Conservation (phyloP, 805 yeast species). For the Debaryomyces castellii region DNA sequence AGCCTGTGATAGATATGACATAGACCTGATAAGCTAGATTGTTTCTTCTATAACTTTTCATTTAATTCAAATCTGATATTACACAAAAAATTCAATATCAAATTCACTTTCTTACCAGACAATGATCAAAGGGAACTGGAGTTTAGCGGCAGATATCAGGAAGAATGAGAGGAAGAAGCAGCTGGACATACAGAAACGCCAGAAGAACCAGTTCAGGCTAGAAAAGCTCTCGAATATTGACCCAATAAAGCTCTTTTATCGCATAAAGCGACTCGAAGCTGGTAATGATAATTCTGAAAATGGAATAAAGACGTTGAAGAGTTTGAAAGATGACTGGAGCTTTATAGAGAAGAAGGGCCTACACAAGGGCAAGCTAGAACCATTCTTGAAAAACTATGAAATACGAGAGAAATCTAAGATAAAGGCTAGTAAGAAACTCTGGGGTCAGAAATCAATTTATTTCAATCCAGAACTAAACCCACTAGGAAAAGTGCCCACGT, state of each 20-base stretch:
- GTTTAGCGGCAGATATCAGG: slow-evolving; percentile 38
- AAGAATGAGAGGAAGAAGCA: slow-evolving; percentile 37
- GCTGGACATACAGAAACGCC: slow-evolving; percentile 34
- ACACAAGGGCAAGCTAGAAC: slow-evolving; percentile 27
- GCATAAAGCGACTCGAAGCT: slow-evolving; percentile 28
- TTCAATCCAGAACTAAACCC: slow-evolving; percentile 70
- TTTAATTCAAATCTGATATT: background rate
- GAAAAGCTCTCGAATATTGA: slow-evolving; percentile 26
- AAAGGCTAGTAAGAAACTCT: slow-evolving; percentile 22
- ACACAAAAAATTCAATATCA: slow-evolving; percentile 1
- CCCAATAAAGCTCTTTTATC: slow-evolving; percentile 34
- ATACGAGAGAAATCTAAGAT: slow-evolving; percentile 14
- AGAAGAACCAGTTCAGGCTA: slow-evolving; percentile 28
- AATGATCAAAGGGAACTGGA: slow-evolving; percentile 30
- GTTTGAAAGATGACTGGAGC: slow-evolving; percentile 40
- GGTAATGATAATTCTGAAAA: slow-evolving; percentile 11
- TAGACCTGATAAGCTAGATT: background rate
- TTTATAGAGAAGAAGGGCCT: slow-evolving; percentile 34
- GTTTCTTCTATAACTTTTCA: background rate
- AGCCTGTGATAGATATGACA: background rate
- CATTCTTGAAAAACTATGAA: slow-evolving; percentile 21
- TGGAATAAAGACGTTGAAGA: slow-evolving; percentile 19
- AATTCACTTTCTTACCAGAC: background rate
- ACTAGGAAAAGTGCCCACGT: slow-evolving; percentile 51
- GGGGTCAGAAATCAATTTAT: slow-evolving; percentile 53